Percentiles rank a stretch among this genome's conserved stretches.
Conservation (phyloP, 495 filamentous ascomycete species). For the Melanomma pulvis-pyrius region DNA sequence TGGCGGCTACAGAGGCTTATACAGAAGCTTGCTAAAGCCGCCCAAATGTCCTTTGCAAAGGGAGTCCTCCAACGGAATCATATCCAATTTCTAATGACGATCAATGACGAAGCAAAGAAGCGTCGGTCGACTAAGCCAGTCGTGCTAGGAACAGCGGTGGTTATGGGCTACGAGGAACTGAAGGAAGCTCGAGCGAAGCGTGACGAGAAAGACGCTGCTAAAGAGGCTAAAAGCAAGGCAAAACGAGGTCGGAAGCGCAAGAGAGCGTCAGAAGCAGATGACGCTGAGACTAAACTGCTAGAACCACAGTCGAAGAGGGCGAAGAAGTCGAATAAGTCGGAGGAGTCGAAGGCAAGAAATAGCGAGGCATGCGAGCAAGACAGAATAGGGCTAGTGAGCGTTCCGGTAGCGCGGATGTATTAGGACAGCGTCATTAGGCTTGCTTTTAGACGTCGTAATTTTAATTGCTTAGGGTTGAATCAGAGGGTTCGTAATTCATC, state of each 20-base stretch:
- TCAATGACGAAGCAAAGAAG: slow-evolving; percentile 17
- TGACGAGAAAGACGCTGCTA: slow-evolving; percentile 1
- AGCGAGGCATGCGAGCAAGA: no score
- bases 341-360: no score
- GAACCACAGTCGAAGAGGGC: no score
- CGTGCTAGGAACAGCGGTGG: slow-evolving; percentile 8
- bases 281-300: no score
- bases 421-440: no score
- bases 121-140: slow-evolving; percentile 9
- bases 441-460: no score
- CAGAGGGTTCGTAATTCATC: no score
- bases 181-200: slow-evolving; percentile 5
- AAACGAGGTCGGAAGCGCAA: slow-evolving; percentile 13
- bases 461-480: no score
- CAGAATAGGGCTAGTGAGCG: no score
- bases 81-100: slow-evolving; percentile 2
- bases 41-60: slow-evolving; percentile 20
- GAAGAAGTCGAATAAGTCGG: no score
- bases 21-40: slow-evolving; percentile 9
- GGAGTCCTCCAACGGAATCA: background rate
- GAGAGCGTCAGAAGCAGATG: background rate
- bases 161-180: slow-evolving; percentile 8
- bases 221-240: background rate
- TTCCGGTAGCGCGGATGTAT: no score
- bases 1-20: slow-evolving; percentile 1